Base-by-base conservation (phyloP, 768 basidiomycete species). In the Boletus rufocinnamomeus region DNA sequence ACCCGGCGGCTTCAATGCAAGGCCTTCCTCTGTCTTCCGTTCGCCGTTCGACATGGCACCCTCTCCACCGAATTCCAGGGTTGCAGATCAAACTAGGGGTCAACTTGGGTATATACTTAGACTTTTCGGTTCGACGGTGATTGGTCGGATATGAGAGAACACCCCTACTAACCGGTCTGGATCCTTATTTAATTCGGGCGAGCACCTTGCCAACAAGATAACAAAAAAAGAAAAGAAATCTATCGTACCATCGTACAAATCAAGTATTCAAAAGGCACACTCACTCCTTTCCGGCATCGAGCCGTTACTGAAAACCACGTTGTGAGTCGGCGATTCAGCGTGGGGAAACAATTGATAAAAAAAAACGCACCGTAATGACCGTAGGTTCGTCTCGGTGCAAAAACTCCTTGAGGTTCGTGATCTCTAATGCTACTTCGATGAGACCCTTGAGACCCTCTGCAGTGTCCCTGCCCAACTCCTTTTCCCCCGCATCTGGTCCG, bases 361-460 rank as follows among this genome's bases (percentile, higher is more conserved):
- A 34, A 38, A 28, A 44, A 75, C 86, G 77, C 69, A 91, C 90
- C 55, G 96, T 99, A 73, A 99, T 98, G 63, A 99, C 97, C 50
- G 95, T 96, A 41, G 97, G 97, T 79, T 93, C 80, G 52, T 96
- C 89, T 65, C 93, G 78, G 30, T 89, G 87, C 64, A 96, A 81
- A 78, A 88, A 93, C 72, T 91, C 82, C 73, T 88, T 87, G 76
- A 99, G 77, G 74, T 91, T 88, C 77, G 87, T 87, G 50, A 95
- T 79, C 67, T 85, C 81, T 58, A 98, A 75, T 37, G 97, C 97
- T 56, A 97, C 95, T 72, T 98, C 95, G 69, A 98, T 99, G 63
- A 99, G 79, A 21, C 94, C 94, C 78, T 94, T 87, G 68, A 98
- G 78, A 10, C 97, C 97, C 63, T 95, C 90, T 46, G 90, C 88